Evolutionary conservation across 2,329 filamentous ascomycete genomes (phyloP), one percentile per base, ranked within the genome.

Genomic region (Aureobasidium leucospermi): DNA sequence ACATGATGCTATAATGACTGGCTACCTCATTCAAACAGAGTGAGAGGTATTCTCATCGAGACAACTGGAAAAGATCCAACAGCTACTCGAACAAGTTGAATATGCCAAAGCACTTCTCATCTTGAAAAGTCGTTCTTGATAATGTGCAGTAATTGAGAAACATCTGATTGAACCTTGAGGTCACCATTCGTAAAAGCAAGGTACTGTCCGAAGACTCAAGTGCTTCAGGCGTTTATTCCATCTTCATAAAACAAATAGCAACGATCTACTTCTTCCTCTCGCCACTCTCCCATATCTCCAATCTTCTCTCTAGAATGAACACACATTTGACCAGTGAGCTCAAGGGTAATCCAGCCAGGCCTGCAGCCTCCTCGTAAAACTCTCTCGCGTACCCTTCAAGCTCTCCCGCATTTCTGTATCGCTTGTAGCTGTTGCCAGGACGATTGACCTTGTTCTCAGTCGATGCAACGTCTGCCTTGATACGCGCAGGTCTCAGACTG

Each of bases 281-380:
- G 67, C 66, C 42, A 70, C 68, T 48, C 69, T 73, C 60, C 67
- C 71, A 74, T 56, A 67, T 69, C 49, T 74, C 68, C 59, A 82
- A 67, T 61, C 67, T 75, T 58, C 68, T 63, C 66, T 86, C 83
- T 0, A 77, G 74, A 38, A 75, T 70, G 47, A 73, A 75, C 0
- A 85, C 81, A 15, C 77, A 79, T 59, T 70, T 71, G 13, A 83
- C 67, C 45, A 85, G 70, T 38, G 75, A 78, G 29, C 76, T 70
- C 47, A 84, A 62, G 10, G 77, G 77, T 36, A 82, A 65, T 6
- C 79, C 82, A 6, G 76, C 76, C 15, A 80, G 66, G 61, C 73
- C 74, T 9, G 81, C 81, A 10, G 76, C 79, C 49, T 76, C 71
- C 60, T 80, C 73, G 64, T 82, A 81, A 60, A 86, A 81, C 0